phyloP scores from a whole-genome alignment of 441 rosid species.

The Gossypium trilobum region DNA sequence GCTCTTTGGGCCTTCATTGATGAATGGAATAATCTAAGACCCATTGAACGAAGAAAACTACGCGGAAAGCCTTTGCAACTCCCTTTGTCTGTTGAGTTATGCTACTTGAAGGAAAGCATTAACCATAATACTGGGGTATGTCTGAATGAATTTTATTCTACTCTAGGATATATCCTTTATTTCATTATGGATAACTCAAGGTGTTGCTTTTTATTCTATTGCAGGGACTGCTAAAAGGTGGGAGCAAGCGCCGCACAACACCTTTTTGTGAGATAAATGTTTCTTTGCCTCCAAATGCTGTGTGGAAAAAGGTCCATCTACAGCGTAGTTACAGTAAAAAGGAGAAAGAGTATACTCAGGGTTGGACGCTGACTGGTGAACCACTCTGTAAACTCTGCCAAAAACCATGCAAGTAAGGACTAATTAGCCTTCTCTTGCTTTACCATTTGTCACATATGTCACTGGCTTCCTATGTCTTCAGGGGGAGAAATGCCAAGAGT shows the following conservation, averaged over 20 bases:
- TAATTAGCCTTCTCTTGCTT: slow-evolving; percentile 19
- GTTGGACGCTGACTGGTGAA: slow-evolving; percentile 55
- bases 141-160: background rate
- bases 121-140: slow-evolving; percentile 62
- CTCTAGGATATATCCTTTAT: background rate
- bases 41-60: slow-evolving; percentile 68
- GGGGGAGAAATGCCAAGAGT: slow-evolving; percentile 58
- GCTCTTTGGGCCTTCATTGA: slow-evolving; percentile 48
- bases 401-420: slow-evolving; percentile 64
- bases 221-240: slow-evolving; percentile 85
- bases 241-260: slow-evolving; percentile 73
- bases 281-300: slow-evolving; percentile 65
- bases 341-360: slow-evolving; percentile 76
- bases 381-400: slow-evolving; percentile 98
- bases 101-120: slow-evolving; percentile 69
- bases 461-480: slow-evolving; percentile 24
- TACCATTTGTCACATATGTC: background rate
- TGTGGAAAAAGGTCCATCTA: slow-evolving; percentile 62
- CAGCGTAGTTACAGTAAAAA: slow-evolving; percentile 41
- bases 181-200: slow-evolving; percentile 3
- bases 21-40: slow-evolving; percentile 73
- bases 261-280: slow-evolving; percentile 57
- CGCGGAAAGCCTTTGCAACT: slow-evolving; percentile 81
- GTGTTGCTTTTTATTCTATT: slow-evolving; percentile 7
- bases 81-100: slow-evolving; percentile 72